Conservation (phyloP, 192 early-diverging fungal species). For the Bifiguratus adelaidae region DNA sequence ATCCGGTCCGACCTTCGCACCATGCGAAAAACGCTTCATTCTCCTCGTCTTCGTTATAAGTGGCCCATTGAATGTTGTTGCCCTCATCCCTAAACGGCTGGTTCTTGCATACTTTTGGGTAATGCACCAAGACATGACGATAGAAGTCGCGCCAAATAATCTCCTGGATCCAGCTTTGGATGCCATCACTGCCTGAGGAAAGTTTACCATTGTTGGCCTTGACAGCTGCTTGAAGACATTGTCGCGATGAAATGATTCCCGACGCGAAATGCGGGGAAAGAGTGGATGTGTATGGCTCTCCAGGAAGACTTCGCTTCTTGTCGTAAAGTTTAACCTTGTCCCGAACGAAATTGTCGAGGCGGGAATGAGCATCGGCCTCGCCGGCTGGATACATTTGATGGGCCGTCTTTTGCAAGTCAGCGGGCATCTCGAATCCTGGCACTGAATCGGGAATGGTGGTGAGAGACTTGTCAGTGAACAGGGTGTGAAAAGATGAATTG, state of each 20-base stretch:
- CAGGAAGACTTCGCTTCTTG: conserved; percentile 24
- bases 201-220: conserved; percentile 32
- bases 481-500: neutral
- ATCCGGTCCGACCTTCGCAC: conserved; percentile 57
- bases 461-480: neutral
- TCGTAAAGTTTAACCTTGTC: conserved; percentile 26
- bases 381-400: conserved; percentile 33
- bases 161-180: conserved; percentile 49
- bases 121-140: conserved; percentile 39
- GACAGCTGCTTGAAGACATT: conserved; percentile 35
- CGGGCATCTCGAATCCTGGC: neutral
- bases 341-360: conserved; percentile 23
- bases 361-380: conserved; percentile 32
- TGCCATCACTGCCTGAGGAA: conserved; percentile 33
- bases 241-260: conserved; percentile 38
- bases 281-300: conserved; percentile 13
- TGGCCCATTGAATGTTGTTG: conserved; percentile 38
- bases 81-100: conserved; percentile 38
- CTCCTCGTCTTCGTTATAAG: conserved; percentile 26
- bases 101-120: conserved; percentile 46
- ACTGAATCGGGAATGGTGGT: neutral
- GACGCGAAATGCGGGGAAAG: conserved; percentile 39
- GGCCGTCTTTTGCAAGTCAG: conserved; percentile 6
- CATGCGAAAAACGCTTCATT: conserved; percentile 29
- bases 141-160: conserved; percentile 60